phyloP scores from a whole-genome alignment of 768 basidiomycete species.

The Macrolepiota fuliginosa region DNA sequence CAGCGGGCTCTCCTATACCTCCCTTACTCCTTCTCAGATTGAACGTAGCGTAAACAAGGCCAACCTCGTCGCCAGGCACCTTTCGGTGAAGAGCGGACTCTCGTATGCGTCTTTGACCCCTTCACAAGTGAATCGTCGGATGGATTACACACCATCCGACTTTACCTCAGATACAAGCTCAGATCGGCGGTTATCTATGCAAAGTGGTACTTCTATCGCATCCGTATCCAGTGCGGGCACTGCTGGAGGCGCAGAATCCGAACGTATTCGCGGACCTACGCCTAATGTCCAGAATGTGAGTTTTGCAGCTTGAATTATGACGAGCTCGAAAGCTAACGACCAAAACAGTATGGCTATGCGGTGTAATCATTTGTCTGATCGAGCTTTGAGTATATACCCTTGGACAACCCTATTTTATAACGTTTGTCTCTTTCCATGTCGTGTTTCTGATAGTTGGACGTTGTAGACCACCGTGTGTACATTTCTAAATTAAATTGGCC shows the following conservation, averaged over 20 bases:
- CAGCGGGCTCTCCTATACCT: not conserved
- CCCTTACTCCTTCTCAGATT: conserved; percentile 5
- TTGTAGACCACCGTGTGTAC: not conserved
- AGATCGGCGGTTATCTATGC: not conserved
- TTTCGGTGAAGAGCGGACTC: conserved; percentile 4
- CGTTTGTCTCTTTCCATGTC: not conserved
- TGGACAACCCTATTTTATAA: not conserved
- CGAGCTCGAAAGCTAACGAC: not conserved
- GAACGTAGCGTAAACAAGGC: not conserved
- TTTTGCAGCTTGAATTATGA: not conserved
- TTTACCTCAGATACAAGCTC: not conserved
- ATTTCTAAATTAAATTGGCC: not conserved
- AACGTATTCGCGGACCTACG: not conserved
- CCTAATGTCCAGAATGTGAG: not conserved
- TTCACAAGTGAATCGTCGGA: conserved; percentile 1
- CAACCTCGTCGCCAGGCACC: not conserved
- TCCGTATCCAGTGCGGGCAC: not conserved
- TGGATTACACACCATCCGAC: not conserved
- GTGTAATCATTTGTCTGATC: not conserved
- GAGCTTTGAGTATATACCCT: not conserved
- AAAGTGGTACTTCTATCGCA: not conserved
- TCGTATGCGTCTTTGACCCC: conserved; percentile 1
- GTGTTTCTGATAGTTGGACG: not conserved
- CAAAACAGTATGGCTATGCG: not conserved
- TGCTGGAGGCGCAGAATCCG: not conserved